A percentile compares a stretch with the other conserved stretches of the same genome.
Evolutionary conservation across 163 green algal species (phyloP).

Genomic region (Coccomyxa subellipsoidea): DNA sequence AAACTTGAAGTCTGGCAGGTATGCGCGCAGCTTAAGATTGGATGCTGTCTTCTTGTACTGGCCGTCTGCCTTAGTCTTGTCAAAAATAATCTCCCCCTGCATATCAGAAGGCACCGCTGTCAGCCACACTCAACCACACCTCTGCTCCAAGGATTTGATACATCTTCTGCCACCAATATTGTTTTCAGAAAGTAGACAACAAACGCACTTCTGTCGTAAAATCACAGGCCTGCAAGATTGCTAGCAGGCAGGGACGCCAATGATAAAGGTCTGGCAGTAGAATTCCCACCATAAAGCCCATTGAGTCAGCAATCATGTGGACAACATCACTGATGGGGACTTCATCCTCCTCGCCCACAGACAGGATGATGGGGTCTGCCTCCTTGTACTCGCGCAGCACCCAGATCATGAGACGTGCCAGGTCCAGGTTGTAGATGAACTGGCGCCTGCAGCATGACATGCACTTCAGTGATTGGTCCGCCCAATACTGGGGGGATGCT

Average conservation of each 20-base stretch:
- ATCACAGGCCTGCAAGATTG: not conserved
- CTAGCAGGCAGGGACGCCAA: not conserved
- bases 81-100: conserved; percentile 48
- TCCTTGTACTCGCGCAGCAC: conserved; percentile 46
- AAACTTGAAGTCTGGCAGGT: conserved; percentile 58
- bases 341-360: conserved; percentile 47
- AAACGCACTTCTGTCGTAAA: not conserved
- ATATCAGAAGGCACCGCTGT: not conserved
- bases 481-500: no score
- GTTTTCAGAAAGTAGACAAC: no score
- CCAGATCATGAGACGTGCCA: conserved; percentile 54
- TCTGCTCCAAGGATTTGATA: no score
- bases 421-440: conserved; percentile 60
- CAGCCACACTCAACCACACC: not conserved
- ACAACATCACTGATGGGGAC: conserved; percentile 55
- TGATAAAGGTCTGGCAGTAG: not conserved
- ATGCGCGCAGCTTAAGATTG: conserved; percentile 50
- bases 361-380: conserved; percentile 54
- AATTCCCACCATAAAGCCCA: conserved; percentile 30
- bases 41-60: conserved; percentile 61
- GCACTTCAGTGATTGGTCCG: no score
- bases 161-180: no score
- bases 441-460: conserved; percentile 31
- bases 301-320: conserved; percentile 30
- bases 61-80: conserved; percentile 59